A percentile compares a stretch with the other conserved stretches of the same genome.
These are phyloP conservation scores for Mycena galericulata DNA, from an alignment of 768 basidiomycete species.

Conservation along the genomic window DNA sequence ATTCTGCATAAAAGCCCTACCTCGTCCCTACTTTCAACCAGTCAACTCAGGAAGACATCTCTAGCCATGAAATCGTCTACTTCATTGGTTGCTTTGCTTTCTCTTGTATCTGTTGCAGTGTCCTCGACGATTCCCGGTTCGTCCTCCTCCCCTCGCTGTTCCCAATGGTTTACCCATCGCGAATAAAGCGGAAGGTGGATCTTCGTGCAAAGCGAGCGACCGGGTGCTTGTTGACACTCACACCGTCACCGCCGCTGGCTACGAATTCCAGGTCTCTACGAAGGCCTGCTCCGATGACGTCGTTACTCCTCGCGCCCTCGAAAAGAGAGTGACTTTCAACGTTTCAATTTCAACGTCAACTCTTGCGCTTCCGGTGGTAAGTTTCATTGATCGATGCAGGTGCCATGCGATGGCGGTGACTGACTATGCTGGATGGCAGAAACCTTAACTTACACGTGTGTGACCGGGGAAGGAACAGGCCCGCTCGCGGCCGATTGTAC, in stretches of 20 bases:
- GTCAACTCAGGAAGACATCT: background rate
- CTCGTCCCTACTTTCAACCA: background rate
- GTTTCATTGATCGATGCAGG: background rate
- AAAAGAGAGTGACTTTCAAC: conserved; percentile 5
- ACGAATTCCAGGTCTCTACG: conserved; percentile 21
- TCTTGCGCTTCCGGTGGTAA: background rate
- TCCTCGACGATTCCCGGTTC: conserved; percentile 7
- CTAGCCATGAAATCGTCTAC: conserved; percentile 11
- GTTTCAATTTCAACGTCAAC: no score
- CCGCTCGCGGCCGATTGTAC: conserved; percentile 1
- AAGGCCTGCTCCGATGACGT: conserved; percentile 22
- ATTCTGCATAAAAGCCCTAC: conserved; percentile 13
- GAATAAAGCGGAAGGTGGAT: background rate
- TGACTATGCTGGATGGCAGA: background rate
- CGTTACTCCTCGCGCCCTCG: background rate
- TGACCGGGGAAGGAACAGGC: background rate
- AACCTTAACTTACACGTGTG: background rate
- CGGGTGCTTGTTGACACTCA: conserved; percentile 10
- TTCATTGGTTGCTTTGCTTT: background rate
- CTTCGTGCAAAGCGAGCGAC: conserved; percentile 6
- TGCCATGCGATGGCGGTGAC: background rate
- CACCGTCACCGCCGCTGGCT: conserved; percentile 7
- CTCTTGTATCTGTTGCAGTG: background rate
- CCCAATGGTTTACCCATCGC: background rate
- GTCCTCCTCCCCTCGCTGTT: background rate